Base-by-base conservation (phyloP, 1,139 yeast species). In the Zhuliangozyma blackwelliae region DNA sequence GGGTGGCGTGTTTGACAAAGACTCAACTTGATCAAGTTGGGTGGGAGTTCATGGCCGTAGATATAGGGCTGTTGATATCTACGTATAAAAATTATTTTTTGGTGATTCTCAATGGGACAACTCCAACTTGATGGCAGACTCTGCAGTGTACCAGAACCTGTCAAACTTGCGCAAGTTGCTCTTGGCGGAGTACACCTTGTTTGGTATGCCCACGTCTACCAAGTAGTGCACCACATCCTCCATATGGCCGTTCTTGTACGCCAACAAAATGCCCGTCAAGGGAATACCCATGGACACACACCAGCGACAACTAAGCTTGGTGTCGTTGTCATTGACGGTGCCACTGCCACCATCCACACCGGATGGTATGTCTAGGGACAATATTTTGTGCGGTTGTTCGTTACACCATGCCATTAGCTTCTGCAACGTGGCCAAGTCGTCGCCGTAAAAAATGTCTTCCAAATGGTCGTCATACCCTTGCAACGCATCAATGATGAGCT, bases 321-420 rank as follows among this genome's bases (percentile, higher is more conserved):
- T 46, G 13, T 55, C 45, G 29, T 60, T 61, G 29, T 65, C 66
- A 41, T 55, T 55, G 2, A 63, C 52, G 5, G 80, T 71, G 7
- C 96, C 96, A 0, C 94, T 80, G 5, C 95, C 87, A 7, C 94
- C 83, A 52, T 88, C 96, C 30, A 85, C 68, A 7, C 96, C 96
- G 0, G 90, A 75, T 3, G 96, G 94, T 26, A 86, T 76, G 51
- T 88, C 96, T 22, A 89, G 57, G 0, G 95, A 83, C 65, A 86
- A 63, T 10, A 81, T 63, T 34, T 77, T 73, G 7, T 72, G 63
- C 32, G 63, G 63, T 29, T 64, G 66, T 34, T 64, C 65, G 46
- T 84, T 83, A 43, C 85, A 77, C 96, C 96, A 89, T 12, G 61
- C 61, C 23, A 86, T 71, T 20, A 83, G 50, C n/a, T 61, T 53